Conservation (phyloP, 768 basidiomycete species). For the Mycena capillaripes region DNA sequence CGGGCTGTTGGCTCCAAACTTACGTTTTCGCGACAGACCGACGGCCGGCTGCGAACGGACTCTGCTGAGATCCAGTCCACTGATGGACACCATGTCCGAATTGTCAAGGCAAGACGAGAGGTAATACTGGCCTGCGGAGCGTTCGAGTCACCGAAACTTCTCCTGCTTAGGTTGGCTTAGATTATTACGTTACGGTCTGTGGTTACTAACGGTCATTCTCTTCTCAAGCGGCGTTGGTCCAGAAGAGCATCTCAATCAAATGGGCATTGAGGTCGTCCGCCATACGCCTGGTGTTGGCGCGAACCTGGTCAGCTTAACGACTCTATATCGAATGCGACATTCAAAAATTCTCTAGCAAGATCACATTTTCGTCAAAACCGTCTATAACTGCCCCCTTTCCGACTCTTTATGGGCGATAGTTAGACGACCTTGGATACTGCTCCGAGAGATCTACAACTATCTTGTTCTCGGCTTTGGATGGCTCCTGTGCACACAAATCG, state of each 20-base stretch:
- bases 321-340: too few relatives aligned
- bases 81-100: neutral
- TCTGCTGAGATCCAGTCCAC: constrained; percentile 1
- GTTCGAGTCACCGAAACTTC: constrained; percentile 6
- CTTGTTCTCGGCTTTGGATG: neutral
- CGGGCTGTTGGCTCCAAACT: constrained; percentile 2
- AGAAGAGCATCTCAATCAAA: constrained; percentile 8
- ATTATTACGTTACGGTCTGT: too few relatives aligned
- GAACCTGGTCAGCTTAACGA: constrained; percentile 13
- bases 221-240: constrained; percentile 21
- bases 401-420: constrained; percentile 23
- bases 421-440: neutral
- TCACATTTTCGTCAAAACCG: neutral
- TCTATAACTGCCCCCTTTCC: constrained; percentile 20
- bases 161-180: constrained; percentile 17
- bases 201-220: too few relatives aligned
- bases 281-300: constrained; percentile 17
- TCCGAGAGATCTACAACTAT: constrained; percentile 11
- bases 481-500: neutral
- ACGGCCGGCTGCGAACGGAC: neutral
- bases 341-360: constrained; percentile 25
- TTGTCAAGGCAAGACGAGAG: constrained; percentile 10
- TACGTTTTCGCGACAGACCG: neutral
- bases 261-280: constrained; percentile 12
- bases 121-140: constrained; percentile 18